Evolutionary conservation across 2,329 filamentous ascomycete genomes (phyloP).

Genomic region (Alternaria sp.): DNA sequence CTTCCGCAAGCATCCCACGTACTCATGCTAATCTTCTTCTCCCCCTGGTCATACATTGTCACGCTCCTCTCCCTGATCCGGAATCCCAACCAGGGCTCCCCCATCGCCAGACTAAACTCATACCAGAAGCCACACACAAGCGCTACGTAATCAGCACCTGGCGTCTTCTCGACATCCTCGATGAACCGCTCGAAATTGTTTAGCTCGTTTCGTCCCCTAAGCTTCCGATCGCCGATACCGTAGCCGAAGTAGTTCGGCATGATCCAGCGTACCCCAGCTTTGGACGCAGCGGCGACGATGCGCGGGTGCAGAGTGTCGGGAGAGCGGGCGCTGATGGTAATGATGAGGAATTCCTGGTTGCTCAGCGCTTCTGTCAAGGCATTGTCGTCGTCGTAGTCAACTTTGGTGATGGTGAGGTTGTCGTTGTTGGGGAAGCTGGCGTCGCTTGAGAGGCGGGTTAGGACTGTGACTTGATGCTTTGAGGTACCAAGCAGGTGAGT

Average conservation of each 20-base stretch:
- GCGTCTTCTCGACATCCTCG: constrained; percentile 15
- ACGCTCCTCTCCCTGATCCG: constrained; percentile 45
- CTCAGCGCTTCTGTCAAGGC: background rate
- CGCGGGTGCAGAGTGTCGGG: background rate
- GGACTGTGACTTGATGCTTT: background rate
- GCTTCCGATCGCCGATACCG: background rate
- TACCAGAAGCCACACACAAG: constrained; percentile 48
- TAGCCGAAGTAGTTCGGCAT: background rate
- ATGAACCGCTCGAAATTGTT: background rate
- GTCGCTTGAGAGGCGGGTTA: background rate
- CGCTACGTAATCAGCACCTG: constrained; percentile 16
- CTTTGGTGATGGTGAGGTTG: background rate
- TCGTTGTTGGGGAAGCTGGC: background rate
- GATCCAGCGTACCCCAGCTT: background rate
- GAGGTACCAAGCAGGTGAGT: background rate
- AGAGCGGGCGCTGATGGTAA: background rate
- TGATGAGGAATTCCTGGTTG: background rate
- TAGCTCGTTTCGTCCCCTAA: background rate
- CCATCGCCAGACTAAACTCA: constrained; percentile 48
- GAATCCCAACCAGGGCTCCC: constrained; percentile 46
- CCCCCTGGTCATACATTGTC: constrained; percentile 43
- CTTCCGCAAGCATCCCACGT: constrained; percentile 61
- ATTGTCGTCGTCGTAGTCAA: background rate
- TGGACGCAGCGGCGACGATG: background rate
- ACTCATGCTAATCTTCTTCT: constrained; percentile 54